Evolutionary conservation across 768 basidiomycete species (phyloP).

Genomic region (Leccinellum albellum): DNA sequence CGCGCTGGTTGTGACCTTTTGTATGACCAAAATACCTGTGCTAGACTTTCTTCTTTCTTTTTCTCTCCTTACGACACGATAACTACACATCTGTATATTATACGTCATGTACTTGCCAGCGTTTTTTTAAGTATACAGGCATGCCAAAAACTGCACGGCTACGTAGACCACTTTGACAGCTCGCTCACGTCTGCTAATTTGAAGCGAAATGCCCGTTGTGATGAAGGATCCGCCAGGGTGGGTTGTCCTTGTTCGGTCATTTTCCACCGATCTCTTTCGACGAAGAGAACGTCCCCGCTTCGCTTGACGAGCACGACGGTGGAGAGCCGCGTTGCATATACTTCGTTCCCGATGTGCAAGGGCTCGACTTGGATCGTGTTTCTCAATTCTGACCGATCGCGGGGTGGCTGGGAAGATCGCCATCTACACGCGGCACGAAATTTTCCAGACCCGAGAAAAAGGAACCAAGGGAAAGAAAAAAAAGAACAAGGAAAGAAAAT

Average conservation of each 20-base stretch:
- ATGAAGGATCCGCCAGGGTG: slow-evolving; percentile 35
- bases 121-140: slow-evolving; percentile 1
- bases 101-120: slow-evolving; percentile 31
- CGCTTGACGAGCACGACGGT: slow-evolving; percentile 66
- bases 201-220: slow-evolving; percentile 54
- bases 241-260: slow-evolving; percentile 39
- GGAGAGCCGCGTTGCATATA: slow-evolving; percentile 70
- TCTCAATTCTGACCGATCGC: slow-evolving; percentile 49
- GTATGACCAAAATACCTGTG: slow-evolving; percentile 24
- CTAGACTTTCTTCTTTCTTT: slow-evolving; percentile 18
- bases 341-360: slow-evolving; percentile 24
- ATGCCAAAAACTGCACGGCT: slow-evolving; percentile 5
- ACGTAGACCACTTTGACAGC: slow-evolving; percentile 22
- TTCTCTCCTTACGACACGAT: slow-evolving; percentile 12
- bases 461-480: neutral
- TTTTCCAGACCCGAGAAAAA: neutral
- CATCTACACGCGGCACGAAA: slow-evolving; percentile 13
- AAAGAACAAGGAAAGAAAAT: neutral
- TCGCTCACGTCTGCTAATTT: slow-evolving; percentile 19
- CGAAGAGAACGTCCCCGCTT: slow-evolving; percentile 57
- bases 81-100: slow-evolving; percentile 27
- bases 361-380: slow-evolving; percentile 64
- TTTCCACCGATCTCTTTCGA: slow-evolving; percentile 70
- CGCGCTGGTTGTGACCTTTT: slow-evolving; percentile 31
- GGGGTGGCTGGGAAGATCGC: slow-evolving; percentile 38